Evolutionary conservation across 1,284 basidiomycete genomes (phyloP), one percentile per base, ranked within the genome.

Genomic region (Microbotryum silenes-acaulis): DNA sequence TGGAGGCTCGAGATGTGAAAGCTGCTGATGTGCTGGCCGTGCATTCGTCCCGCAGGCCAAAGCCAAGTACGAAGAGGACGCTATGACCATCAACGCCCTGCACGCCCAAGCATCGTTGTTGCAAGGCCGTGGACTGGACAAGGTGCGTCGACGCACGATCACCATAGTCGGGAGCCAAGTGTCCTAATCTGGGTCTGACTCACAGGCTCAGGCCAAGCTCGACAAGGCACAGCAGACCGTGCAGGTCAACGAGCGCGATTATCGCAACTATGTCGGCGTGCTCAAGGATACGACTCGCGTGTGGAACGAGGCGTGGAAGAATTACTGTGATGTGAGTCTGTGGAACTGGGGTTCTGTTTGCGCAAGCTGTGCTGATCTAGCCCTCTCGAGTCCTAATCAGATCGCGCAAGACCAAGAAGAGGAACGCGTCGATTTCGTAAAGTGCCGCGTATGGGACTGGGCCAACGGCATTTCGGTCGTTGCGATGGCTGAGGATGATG

Each of bases 361-460:
- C 27, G 27, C 27, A 6, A 27, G 6, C 27, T 0, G 27, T 31
- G 31, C 31, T 31, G 31, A 31, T 31, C 6, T 31, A 31, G 8
- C 31, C 7, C 9, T 31, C 9, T 31, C 31, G 31, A 6, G 27
- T 27, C 9, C 31, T 31, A 1, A 70, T 42, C 69, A 81, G 78
- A 84, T 84, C 60, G 92, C 89, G 69, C 96, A 99, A 77, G 94
- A 99, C 77, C 75, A 96, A 52, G 94, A 99, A 74, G 93, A 97
- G 72, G 88, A 94, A 65, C 82, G 96, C 18, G 78, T 96, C 73
- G 90, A 92, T 66, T 90, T 96, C 73, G 86, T 89, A 78, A 97
- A 96, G 78, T 89, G 93, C 74, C 90, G 91, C 69, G 81, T 96
- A 74, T 99, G 94, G 94, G 85, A 86, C 37, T 97, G 91, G 74